Evolutionary conservation across 768 basidiomycete species (phyloP).

Genomic region (Dentipellis fragilis): DNA sequence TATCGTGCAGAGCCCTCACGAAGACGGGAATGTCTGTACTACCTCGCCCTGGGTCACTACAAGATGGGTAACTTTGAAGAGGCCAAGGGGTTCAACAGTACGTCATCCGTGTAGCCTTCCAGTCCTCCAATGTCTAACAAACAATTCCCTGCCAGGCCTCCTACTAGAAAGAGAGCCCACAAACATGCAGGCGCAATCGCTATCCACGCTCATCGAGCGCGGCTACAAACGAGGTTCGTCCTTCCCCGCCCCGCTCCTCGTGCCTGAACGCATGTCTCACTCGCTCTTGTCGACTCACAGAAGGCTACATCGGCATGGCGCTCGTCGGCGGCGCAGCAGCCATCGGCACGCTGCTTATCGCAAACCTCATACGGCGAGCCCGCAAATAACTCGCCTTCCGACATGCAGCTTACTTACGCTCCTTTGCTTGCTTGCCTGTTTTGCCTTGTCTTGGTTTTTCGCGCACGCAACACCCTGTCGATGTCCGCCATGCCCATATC

Average conservation of each 20-base stretch:
- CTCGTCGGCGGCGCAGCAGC: conserved; percentile 87
- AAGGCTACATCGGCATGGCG: conserved; percentile 99
- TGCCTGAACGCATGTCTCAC: neutral
- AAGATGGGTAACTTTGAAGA: conserved; percentile 95
- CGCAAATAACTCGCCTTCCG: conserved; percentile 25
- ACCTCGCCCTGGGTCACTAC: conserved; percentile 91
- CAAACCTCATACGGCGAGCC: conserved; percentile 80
- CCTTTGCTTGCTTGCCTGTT: neutral
- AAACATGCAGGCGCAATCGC: conserved; percentile 87
- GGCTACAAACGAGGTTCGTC: conserved; percentile 69
- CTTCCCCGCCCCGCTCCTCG: neutral
- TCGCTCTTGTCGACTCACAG: conserved; percentile 29
- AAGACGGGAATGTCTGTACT: conserved; percentile 92
- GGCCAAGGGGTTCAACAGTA: conserved; percentile 88
- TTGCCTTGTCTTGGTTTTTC: neutral
- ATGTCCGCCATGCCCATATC: neutral
- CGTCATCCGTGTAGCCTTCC: conserved; percentile 15
- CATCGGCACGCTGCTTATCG: conserved; percentile 63
- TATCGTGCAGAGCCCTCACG: conserved; percentile 82
- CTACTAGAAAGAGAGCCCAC: conserved; percentile 86
- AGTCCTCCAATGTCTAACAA: neutral
- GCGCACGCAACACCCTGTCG: no score
- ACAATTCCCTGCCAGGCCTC: conserved; percentile 40
- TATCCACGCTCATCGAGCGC: conserved; percentile 77
- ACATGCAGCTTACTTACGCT: neutral